Evolutionary conservation across 495 filamentous ascomycete species (phyloP).

Genomic region (Cladorrhinum samala): DNA sequence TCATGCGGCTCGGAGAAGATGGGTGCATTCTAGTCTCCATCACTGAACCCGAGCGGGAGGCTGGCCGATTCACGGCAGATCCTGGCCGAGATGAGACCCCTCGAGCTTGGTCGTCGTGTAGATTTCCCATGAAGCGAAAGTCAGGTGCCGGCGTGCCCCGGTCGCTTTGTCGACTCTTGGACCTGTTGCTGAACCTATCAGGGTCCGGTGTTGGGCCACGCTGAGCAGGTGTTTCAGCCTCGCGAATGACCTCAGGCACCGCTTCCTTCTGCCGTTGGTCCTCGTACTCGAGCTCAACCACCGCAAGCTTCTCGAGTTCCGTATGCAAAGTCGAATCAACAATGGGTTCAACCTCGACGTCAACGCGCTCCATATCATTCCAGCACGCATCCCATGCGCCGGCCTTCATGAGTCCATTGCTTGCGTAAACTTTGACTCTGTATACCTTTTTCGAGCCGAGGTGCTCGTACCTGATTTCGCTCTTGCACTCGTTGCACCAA

Average conservation of each 20-base stretch:
- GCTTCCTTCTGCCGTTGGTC: slow-evolving; percentile 27
- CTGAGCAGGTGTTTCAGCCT: slow-evolving; percentile 19
- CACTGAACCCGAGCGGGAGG: slow-evolving; percentile 8
- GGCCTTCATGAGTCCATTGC: slow-evolving; percentile 86
- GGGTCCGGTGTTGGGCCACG: not conserved
- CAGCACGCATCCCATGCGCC: slow-evolving; percentile 92
- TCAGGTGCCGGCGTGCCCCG: too few species aligned
- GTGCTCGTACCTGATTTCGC: slow-evolving; percentile 44
- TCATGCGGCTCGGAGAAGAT: slow-evolving; percentile 1
- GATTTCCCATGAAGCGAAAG: not conserved
- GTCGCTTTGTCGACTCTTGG: not conserved
- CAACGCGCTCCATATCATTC: slow-evolving; percentile 95
- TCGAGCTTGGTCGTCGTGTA: slow-evolving; percentile 5
- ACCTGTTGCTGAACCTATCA: not conserved
- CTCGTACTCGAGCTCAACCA: slow-evolving; percentile 19
- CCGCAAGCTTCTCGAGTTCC: slow-evolving; percentile 41
- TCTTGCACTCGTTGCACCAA: slow-evolving; percentile 56
- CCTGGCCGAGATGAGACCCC: slow-evolving; percentile 12
- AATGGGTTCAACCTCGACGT: slow-evolving; percentile 77
- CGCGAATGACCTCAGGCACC: slow-evolving; percentile 17
- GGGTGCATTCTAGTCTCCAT: slow-evolving; percentile 16
- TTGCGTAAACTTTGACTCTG: slow-evolving; percentile 83
- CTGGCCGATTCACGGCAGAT: not conserved
- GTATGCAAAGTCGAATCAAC: slow-evolving; percentile 36
- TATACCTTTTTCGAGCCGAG: slow-evolving; percentile 54